Evolutionary conservation across 495 filamentous ascomycete species (phyloP).

Genomic region (Annulohypoxylon stygium): DNA sequence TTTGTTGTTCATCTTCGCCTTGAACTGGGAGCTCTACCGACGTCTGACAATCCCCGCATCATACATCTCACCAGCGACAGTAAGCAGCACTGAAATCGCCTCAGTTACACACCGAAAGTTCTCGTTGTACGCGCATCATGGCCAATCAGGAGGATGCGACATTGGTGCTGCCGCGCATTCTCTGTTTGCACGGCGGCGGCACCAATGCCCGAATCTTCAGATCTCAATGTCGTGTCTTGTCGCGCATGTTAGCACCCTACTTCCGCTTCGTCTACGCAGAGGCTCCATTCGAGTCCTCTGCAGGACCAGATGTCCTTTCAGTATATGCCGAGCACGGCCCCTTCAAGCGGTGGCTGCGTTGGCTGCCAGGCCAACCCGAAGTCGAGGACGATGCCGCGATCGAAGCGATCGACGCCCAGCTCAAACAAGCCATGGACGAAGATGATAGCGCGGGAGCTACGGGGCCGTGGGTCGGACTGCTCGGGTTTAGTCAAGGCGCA

Average conservation of each 20-base stretch:
- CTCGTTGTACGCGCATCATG: constrained; percentile 22
- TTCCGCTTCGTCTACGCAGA: constrained; percentile 74
- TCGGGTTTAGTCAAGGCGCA: constrained; percentile 72
- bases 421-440: constrained; percentile 56
- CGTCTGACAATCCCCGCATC: constrained; percentile 2
- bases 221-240: constrained; percentile 68
- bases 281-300: constrained; percentile 64
- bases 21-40: no score
- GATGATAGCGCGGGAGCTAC: constrained; percentile 55
- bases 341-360: constrained; percentile 71
- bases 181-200: constrained; percentile 77
- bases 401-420: constrained; percentile 50
- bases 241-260: constrained; percentile 55
- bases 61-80: neutral
- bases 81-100: neutral
- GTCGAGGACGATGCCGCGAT: constrained; percentile 53
- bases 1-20: neutral
- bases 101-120: neutral
- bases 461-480: constrained; percentile 68
- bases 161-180: constrained; percentile 68
- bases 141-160: constrained; percentile 29
- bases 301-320: constrained; percentile 64
- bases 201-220: constrained; percentile 71
- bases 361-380: constrained; percentile 61
- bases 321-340: constrained; percentile 69